These are phyloP conservation scores for Schizosaccharomyces octosporus DNA, from an alignment of 805 yeast species.

Conservation along the genomic window DNA sequence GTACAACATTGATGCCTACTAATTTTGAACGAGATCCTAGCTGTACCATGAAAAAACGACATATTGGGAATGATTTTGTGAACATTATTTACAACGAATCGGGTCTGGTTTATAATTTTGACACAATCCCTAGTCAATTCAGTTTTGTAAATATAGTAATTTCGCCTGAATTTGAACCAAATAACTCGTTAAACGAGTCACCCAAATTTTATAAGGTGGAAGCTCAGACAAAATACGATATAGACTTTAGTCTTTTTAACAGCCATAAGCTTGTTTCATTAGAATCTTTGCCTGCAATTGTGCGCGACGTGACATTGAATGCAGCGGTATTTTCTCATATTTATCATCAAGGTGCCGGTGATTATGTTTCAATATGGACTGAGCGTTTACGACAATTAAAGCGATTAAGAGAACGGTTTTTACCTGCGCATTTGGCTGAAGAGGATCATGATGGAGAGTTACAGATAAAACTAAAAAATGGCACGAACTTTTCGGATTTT, in stretches of 20 bases:
- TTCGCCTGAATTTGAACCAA: conserved; percentile 27
- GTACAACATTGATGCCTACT: conserved; percentile 59
- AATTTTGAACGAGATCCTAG: conserved; percentile 18
- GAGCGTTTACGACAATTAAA: not conserved
- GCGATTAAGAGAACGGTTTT: not conserved
- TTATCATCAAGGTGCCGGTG: conserved; percentile 1
- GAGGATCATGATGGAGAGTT: not conserved
- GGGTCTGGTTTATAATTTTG: conserved; percentile 35
- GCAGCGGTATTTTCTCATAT: conserved; percentile 51
- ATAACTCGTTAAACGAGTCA: conserved; percentile 4
- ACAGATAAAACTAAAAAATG: not conserved
- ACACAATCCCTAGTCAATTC: conserved; percentile 51
- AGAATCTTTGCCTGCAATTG: conserved; percentile 32
- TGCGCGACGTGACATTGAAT: conserved; percentile 39
- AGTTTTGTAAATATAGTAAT: conserved; percentile 62
- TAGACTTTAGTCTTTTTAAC: conserved; percentile 49
- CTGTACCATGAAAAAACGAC: conserved; percentile 43
- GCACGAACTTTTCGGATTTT: not conserved
- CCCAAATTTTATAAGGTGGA: conserved; percentile 1
- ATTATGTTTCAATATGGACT: conserved; percentile 1
- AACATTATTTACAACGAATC: conserved; percentile 64
- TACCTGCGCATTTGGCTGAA: not conserved
- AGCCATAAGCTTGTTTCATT: conserved; percentile 48
- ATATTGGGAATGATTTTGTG: conserved; percentile 67
- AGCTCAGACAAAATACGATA: conserved; percentile 4